phyloP scores from a whole-genome alignment of 305 asterid genomes.

The Solanum chacoense region DNA sequence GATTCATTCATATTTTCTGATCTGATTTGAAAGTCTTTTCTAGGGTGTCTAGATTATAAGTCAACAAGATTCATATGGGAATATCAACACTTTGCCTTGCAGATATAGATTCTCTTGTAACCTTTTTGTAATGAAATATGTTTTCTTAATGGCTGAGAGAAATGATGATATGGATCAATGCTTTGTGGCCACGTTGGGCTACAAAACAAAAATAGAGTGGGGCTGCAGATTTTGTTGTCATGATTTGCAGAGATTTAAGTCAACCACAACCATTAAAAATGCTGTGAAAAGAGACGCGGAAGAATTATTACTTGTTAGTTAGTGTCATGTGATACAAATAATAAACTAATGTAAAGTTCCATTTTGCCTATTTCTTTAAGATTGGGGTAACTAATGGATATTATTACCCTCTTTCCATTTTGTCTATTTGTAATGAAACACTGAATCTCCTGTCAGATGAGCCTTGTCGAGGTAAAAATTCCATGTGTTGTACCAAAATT shows the following conservation, averaged over 20 bases:
- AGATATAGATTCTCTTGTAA: background rate
- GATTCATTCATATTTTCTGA: background rate
- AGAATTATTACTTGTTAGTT: background rate
- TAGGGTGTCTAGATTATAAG: background rate
- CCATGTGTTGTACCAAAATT: background rate
- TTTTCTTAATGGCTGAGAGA: background rate
- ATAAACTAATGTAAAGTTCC: background rate
- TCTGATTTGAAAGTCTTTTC: background rate
- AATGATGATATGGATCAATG: background rate
- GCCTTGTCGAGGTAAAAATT: background rate
- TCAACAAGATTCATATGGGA: background rate
- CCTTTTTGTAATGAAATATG: background rate
- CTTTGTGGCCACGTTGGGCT: background rate
- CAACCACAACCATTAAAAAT: background rate
- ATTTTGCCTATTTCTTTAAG: background rate
- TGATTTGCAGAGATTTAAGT: conserved; percentile 2
- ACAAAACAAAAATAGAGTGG: background rate
- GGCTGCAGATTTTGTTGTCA: background rate
- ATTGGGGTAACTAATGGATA: background rate
- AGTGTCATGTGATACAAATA: background rate
- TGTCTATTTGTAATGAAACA: background rate
- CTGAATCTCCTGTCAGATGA: background rate
- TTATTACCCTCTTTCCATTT: background rate
- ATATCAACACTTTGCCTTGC: background rate
- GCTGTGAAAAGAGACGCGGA: background rate